These are phyloP conservation scores for Colletotrichum spaethianum DNA, from an alignment of 2,329 filamentous ascomycete genomes.

Conservation along the genomic window DNA sequence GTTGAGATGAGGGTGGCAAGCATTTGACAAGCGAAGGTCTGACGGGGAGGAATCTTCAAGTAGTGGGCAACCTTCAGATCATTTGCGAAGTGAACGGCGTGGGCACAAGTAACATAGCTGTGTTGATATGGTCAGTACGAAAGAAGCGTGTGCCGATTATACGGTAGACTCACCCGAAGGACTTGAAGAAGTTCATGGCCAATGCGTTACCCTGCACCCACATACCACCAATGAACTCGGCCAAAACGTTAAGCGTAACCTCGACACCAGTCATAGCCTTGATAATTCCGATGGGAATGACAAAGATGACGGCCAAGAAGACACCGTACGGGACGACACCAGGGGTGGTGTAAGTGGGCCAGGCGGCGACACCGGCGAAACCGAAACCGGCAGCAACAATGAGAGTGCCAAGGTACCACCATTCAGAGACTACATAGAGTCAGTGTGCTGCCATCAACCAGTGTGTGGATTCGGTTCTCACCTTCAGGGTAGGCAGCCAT, in stretches of 20 bases:
- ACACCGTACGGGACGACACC: slow-evolving; percentile 59
- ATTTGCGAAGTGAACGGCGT: slow-evolving; percentile 66
- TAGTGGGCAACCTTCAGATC: slow-evolving; percentile 67
- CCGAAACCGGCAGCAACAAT: slow-evolving; percentile 53
- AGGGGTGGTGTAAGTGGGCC: slow-evolving; percentile 57
- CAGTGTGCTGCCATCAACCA: background rate
- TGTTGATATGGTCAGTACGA: background rate
- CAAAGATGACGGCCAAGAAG: slow-evolving; percentile 57
- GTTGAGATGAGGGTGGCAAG: slow-evolving; percentile 69
- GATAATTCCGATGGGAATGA: slow-evolving; percentile 62
- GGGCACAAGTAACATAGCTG: slow-evolving; percentile 61
- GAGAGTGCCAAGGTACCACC: slow-evolving; percentile 57
- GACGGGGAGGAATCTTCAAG: slow-evolving; percentile 72
- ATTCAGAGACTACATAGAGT: slow-evolving; percentile 52
- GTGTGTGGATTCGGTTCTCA: background rate
- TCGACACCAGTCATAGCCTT: slow-evolving; percentile 59
- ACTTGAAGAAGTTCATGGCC: slow-evolving; percentile 64
- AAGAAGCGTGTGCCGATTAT: slow-evolving; percentile 14
- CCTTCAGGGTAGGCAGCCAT: slow-evolving; percentile 51
- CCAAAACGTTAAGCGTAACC: slow-evolving; percentile 60
- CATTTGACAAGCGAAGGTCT: slow-evolving; percentile 73
- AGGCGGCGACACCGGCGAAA: slow-evolving; percentile 55
- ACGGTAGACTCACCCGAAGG: slow-evolving; percentile 38
- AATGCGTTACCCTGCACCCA: slow-evolving; percentile 59
- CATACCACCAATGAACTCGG: slow-evolving; percentile 63